Conservation (phyloP, 225 moss, liverwort and hornwort species). For the Lunularia cruciata region DNA sequence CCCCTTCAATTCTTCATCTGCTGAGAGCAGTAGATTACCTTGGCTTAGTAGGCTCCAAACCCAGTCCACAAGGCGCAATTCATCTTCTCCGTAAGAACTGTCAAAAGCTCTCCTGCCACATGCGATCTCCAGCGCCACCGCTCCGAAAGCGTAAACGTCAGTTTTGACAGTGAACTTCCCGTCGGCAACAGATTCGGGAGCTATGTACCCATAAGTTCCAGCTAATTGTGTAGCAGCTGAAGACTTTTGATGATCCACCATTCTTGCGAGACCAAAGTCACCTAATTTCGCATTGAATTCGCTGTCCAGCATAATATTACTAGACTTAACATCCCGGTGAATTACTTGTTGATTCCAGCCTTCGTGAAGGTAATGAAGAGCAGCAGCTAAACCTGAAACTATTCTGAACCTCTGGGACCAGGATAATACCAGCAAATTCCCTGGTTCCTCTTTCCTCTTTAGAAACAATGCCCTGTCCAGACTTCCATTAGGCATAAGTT, state of each 20-base stretch:
- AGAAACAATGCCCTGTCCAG: constrained; percentile 35
- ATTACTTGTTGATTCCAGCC: constrained; percentile 67
- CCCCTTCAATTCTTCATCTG: constrained; percentile 11
- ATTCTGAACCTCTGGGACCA: constrained; percentile 31
- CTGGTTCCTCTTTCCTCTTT: neutral
- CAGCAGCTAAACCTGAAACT: constrained; percentile 38
- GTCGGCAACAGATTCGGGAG: constrained; percentile 32
- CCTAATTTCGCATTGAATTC: constrained; percentile 53
- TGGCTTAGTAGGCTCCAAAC: constrained; percentile 3
- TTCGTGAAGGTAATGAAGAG: constrained; percentile 50
- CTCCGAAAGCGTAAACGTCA: constrained; percentile 31
- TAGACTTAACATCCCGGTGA: constrained; percentile 59
- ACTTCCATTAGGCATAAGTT: constrained; percentile 54
- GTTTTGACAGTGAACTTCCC: constrained; percentile 47
- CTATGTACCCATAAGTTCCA: constrained; percentile 52
- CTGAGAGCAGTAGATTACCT: neutral
- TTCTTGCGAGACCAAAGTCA: constrained; percentile 59
- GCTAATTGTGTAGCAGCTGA: constrained; percentile 46
- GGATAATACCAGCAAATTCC: neutral
- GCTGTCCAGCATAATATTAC: constrained; percentile 62
- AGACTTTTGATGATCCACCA: constrained; percentile 47
- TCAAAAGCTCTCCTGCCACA: constrained; percentile 16
- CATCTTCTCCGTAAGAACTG: neutral
- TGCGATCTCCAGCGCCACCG: constrained; percentile 15
- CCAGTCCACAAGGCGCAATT: constrained; percentile 5